Conservation (phyloP, 1,284 basidiomycete genomes). For the Ganoderma resinaceum region DNA sequence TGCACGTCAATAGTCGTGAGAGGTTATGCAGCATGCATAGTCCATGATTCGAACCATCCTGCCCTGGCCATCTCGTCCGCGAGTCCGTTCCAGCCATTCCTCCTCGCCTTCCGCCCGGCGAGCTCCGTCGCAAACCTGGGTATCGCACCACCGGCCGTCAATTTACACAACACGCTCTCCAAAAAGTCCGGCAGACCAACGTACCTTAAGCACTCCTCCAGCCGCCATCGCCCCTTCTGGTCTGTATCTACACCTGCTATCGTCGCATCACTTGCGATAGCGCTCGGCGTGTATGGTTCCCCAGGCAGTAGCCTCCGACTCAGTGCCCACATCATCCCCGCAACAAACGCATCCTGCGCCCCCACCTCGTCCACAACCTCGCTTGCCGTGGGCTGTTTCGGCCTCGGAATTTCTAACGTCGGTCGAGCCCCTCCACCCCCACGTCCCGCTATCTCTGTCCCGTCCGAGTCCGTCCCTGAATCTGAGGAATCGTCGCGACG, state of each 20-base stretch:
- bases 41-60: conserved; percentile 66
- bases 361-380: conserved; percentile 68
- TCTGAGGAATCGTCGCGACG: conserved; percentile 49
- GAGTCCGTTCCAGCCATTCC: conserved; percentile 66
- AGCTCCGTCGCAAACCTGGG: conserved; percentile 79
- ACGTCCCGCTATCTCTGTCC: conserved; percentile 53
- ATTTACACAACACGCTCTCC: background rate
- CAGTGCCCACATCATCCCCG: conserved; percentile 81
- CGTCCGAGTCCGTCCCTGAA: conserved; percentile 63
- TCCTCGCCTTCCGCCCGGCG: conserved; percentile 70
- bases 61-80: conserved; percentile 74
- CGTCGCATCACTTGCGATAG: conserved; percentile 46
- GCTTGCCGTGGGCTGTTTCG: conserved; percentile 37
- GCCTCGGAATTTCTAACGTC: conserved; percentile 1
- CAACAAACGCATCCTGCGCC: conserved; percentile 80
- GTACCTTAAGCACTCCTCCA: conserved; percentile 80
- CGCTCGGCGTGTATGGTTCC: conserved; percentile 69
- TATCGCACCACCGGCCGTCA: background rate
- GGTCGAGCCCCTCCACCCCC: conserved; percentile 22
- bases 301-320: conserved; percentile 73
- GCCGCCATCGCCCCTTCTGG: conserved; percentile 64
- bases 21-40: conserved; percentile 1
- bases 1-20: background rate
- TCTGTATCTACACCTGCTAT: conserved; percentile 41
- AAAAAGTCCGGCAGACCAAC: conserved; percentile 18